Base-by-base conservation (phyloP, 345 rosid genomes). In the Erucastrum elatum region DNA sequence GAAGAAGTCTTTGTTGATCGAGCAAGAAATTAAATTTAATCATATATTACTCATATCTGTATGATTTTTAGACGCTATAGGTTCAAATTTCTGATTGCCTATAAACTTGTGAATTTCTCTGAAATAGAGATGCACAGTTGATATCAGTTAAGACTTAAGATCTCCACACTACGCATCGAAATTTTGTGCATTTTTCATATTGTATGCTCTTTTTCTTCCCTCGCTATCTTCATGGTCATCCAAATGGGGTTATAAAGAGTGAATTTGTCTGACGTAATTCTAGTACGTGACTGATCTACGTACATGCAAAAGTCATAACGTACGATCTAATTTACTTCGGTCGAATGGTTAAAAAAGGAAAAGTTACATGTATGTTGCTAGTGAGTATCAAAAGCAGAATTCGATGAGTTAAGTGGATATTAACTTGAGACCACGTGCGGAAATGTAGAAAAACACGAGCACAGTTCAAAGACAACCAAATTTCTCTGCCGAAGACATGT, bases 351-450 rank as follows among this genome's bases (percentile, higher is more conserved):
- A 5, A 5, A 61, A 25, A 61, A 10, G n/a, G 31, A 25, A 26
- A 26, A 12, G 26, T 37, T 27, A 3, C 21, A 29, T 26, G n/a
- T 29, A 61, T 61, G 66, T n/a, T 44, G 39, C 29, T 17, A 26
- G 70, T 63, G 55, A 55, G 26, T 21, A 34, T 60, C 21, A 0
- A 3, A 60, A 69, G 35, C 68, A 62, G 49, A 62, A 77, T 1
- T 5, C 6, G 3, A 62, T 13, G 35, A 35, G 65, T 10, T 64
- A 44, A 34, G 72, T 78, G 77, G 77, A 72, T 71, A 72, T 79
- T 79, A 74, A 79, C 77, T 78, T 58, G 77, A 72, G 74, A 72
- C 33, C 77, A 79, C 82, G 82, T 79, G 82, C 77, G 64, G 33
- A 55, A 66, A 67, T 46, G 64, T 60, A 17, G 63, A 31, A 66